These are phyloP conservation scores for Acanthamoeba culbertsoni DNA, from an alignment of 208 protist genomes.

Conservation along the genomic window DNA sequence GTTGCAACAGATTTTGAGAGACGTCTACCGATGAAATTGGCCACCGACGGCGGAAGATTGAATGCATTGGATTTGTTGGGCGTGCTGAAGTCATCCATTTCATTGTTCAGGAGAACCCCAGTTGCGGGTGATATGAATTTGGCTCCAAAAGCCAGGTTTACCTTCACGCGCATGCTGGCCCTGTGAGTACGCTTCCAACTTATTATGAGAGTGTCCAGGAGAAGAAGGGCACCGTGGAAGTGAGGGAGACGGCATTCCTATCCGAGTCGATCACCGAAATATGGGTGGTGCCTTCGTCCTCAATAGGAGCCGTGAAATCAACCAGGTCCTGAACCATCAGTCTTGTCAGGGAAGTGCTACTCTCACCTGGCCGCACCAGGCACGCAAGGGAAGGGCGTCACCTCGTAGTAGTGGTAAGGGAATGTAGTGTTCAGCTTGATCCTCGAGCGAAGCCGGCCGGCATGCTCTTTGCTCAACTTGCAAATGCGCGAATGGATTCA, in stretches of 20 bases:
- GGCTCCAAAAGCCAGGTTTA: slow-evolving; percentile 79
- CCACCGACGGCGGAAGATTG: slow-evolving; percentile 66
- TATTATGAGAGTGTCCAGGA: background rate
- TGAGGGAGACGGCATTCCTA: slow-evolving; percentile 74
- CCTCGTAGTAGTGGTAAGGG: slow-evolving; percentile 52
- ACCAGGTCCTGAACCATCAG: slow-evolving; percentile 7
- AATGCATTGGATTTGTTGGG: slow-evolving; percentile 72
- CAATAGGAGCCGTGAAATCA: background rate
- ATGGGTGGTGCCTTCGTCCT: slow-evolving; percentile 74
- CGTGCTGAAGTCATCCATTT: slow-evolving; percentile 81
- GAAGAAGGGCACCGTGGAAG: slow-evolving; percentile 63
- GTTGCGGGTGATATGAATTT: slow-evolving; percentile 62
- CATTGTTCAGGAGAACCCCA: slow-evolving; percentile 80
- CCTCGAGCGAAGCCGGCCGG: background rate
- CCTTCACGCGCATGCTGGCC: background rate
- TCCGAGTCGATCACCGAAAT: slow-evolving; percentile 72
- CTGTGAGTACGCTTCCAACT: too few species aligned
- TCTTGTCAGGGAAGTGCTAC: too few species aligned
- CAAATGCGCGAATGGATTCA: too few species aligned
- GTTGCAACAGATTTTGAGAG: too few species aligned
- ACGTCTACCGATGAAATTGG: slow-evolving; percentile 71
- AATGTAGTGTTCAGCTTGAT: slow-evolving; percentile 50
- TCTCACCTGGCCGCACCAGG: background rate
- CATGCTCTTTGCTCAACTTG: background rate
- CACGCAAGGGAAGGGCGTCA: background rate